Evolutionary conservation across 1,284 basidiomycete genomes (phyloP).

Genomic region (Puccinia triticina): DNA sequence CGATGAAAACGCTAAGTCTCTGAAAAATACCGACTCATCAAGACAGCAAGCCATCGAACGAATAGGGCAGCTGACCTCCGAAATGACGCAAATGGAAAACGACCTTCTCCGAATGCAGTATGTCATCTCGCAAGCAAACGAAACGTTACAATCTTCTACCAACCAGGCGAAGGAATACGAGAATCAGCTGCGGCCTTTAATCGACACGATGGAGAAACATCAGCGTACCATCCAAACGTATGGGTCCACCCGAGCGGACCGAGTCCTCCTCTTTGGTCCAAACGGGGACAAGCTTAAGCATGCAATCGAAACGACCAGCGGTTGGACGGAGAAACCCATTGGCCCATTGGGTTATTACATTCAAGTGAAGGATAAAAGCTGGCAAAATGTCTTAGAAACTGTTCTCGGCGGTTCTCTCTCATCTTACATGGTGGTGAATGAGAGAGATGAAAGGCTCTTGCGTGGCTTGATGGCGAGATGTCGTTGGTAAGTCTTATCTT

Average conservation of each 20-base stretch:
- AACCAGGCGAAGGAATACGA: background rate
- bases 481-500: conserved; percentile 1
- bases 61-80: conserved; percentile 1
- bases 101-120: background rate
- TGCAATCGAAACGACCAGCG: conserved; percentile 54
- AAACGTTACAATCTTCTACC: background rate
- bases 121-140: background rate
- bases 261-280: conserved; percentile 13
- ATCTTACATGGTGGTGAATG: conserved; percentile 77
- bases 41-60: conserved; percentile 35
- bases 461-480: conserved; percentile 65
- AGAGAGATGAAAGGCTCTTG: conserved; percentile 70
- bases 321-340: conserved; percentile 68
- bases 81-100: background rate
- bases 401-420: conserved; percentile 70
- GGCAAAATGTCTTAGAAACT: conserved; percentile 71
- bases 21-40: conserved; percentile 25
- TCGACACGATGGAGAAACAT: background rate
- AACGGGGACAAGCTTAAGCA: conserved; percentile 55
- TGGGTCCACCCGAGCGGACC: background rate
- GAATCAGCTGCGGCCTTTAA: background rate
- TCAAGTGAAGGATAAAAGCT: conserved; percentile 65
- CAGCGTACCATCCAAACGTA: background rate
- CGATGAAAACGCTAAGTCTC: conserved; percentile 42
- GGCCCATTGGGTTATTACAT: conserved; percentile 85